Percentiles rank a stretch among this genome's conserved stretches.
phyloP scores from a whole-genome alignment of 2,329 filamentous ascomycete genomes.

The Aureobasidium sp. region DNA sequence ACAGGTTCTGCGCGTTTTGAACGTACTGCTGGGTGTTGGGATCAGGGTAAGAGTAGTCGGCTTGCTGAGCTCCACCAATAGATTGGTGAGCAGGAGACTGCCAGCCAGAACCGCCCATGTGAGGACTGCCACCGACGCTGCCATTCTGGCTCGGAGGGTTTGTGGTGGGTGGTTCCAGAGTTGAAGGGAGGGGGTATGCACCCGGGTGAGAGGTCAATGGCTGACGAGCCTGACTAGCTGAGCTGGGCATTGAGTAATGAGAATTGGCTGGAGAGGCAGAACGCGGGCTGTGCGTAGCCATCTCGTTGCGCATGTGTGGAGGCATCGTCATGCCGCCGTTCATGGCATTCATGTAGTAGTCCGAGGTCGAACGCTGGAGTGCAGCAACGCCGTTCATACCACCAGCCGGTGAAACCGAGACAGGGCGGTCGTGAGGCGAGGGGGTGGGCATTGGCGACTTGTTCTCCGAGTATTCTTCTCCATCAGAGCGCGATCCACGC shows the following conservation, averaged over 20 bases:
- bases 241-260: conserved; percentile 53
- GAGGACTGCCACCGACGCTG: conserved; percentile 76
- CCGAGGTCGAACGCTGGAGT: conserved; percentile 60
- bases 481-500: conserved; percentile 58
- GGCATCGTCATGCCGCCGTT: conserved; percentile 54
- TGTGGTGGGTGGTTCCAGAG: conserved; percentile 71
- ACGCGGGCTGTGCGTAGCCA: conserved; percentile 62
- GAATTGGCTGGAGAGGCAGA: conserved; percentile 57
- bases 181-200: conserved; percentile 52
- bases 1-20: conserved; percentile 60
- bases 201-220: conserved; percentile 78
- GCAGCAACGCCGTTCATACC: conserved; percentile 64
- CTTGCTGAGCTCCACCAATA: conserved; percentile 57
- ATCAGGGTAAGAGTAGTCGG: conserved; percentile 79
- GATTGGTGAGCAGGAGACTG: conserved; percentile 72
- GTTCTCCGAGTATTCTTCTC: conserved; percentile 58
- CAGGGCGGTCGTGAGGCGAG: conserved; percentile 69
- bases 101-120: conserved; percentile 77
- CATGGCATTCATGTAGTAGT: conserved; percentile 74
- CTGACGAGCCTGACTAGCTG: conserved; percentile 39
- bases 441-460: conserved; percentile 72
- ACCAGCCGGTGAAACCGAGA: conserved; percentile 72
- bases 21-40: conserved; percentile 44
- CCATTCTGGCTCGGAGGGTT: conserved; percentile 67
- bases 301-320: conserved; percentile 70